Base-by-base conservation (phyloP, 257 asterid genomes). In the Mitragyna speciosa region DNA sequence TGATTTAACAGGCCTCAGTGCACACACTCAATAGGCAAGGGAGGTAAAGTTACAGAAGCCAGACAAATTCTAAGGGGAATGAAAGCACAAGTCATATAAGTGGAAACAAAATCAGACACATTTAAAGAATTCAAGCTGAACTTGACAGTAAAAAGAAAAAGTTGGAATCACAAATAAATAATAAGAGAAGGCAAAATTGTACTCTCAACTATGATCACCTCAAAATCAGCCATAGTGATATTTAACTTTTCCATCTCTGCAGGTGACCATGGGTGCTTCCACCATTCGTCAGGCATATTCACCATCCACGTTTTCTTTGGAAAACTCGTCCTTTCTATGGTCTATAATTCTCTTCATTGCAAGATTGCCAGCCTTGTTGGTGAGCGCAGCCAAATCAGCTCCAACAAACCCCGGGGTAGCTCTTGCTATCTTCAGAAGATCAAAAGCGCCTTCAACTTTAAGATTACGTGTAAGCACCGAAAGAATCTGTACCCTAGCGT, bases 401-500 rank as follows among this genome's bases (percentile, higher is more conserved):
- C 99, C 99, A 73, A 91, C 98, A 84, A 90, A 95, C 12, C 98
- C 98, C 5, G 99, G 88, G 73, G 98, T 93, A 75, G 88, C 80
- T 82, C 95, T 88, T 74, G 98, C 97, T 87, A 95, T 80, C 87
- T 90, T 91, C 79, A 31, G 63, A 78, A 93, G 90, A 92, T 95
- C 98, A 85, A 93, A 85, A 41, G 88, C 80, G 71, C 97, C 99
- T 82, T 95, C 98, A 76, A 93, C 90, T 87, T 83, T 92, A 59
- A 93, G 93, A 74, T 89, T 87, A 16, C 77, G 63, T 15, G 92
- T 87, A 30, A 93, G 90, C 69, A 89, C 92, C 0, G 93, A 80
- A 20, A 95, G 84, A 86, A 93, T 95, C 71, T 93, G 90, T 77
- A 81, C 78, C 87, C 99, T 85, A 16, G 93, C 93, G 76, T 56